Evolutionary conservation across 164 flowering plant genomes (phyloP).

Genomic region (Magnolia sinica): DNA sequence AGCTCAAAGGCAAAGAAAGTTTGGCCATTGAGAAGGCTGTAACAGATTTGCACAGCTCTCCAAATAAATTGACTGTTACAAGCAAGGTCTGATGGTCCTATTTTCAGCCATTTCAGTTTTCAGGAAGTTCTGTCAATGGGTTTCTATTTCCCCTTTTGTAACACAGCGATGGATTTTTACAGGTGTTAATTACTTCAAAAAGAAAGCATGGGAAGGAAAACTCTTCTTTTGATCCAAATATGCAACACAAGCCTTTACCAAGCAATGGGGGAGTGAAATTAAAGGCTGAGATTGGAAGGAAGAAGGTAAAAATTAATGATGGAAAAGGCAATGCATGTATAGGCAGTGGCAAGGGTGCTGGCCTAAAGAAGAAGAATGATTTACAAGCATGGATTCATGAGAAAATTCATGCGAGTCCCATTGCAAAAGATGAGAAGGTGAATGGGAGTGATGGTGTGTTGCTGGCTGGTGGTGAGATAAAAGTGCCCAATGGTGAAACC

Average conservation of each 20-base stretch:
- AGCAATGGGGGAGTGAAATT: conserved; percentile 13
- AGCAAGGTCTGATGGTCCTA: conserved; percentile 23
- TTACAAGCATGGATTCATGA: background rate
- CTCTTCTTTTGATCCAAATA: conserved; percentile 30
- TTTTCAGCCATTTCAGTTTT: background rate
- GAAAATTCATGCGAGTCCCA: background rate
- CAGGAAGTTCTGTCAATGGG: background rate
- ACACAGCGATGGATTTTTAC: conserved; percentile 4
- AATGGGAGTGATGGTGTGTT: background rate
- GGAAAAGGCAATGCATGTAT: background rate
- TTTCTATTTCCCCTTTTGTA: background rate
- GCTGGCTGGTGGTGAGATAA: too few species aligned
- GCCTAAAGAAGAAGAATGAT: conserved; percentile 1
- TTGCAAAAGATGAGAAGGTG: conserved; percentile 6
- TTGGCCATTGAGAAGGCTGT: conserved; percentile 8
- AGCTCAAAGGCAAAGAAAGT: conserved; percentile 32
- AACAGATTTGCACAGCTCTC: conserved; percentile 3
- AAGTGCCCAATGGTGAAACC: background rate
- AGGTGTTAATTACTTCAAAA: conserved; percentile 28
- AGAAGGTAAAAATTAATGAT: background rate
- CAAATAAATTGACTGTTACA: conserved; percentile 20
- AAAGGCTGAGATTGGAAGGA: too few species aligned
- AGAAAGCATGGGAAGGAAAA: conserved; percentile 60
- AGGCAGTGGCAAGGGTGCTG: conserved; percentile 1
- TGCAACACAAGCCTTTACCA: conserved; percentile 5